These are phyloP conservation scores for Annulohypoxylon bovei DNA, from an alignment of 495 filamentous ascomycete genomes.

Conservation along the genomic window DNA sequence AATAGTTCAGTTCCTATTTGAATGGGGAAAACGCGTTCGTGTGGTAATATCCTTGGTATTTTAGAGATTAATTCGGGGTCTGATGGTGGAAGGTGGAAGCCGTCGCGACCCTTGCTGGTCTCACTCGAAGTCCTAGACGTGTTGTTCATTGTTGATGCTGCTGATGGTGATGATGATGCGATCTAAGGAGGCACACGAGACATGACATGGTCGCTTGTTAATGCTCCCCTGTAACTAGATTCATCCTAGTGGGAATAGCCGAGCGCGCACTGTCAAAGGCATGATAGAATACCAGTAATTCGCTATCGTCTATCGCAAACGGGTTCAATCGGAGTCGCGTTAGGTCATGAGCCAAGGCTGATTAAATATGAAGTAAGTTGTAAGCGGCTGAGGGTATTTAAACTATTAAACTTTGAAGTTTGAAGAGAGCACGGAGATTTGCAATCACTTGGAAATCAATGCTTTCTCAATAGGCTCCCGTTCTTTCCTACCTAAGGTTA, in stretches of 20 bases:
- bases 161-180: conserved; percentile 17
- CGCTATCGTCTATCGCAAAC: not conserved
- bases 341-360: not conserved
- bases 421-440: conserved; percentile 34
- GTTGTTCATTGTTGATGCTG: conserved; percentile 36
- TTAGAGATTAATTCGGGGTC: conserved; percentile 49
- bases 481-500: conserved; percentile 15
- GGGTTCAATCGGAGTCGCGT: not conserved
- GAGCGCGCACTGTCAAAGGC: conserved; percentile 17
- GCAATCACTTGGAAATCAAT: conserved; percentile 42
- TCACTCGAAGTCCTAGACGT: conserved; percentile 43
- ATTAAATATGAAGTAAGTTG: not conserved
- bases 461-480: not conserved
- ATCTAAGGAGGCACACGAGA: conserved; percentile 26
- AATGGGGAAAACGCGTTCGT: conserved; percentile 84
- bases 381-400: conserved; percentile 33
- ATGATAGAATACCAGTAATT: conserved; percentile 7
- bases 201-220: conserved; percentile 17
- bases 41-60: conserved; percentile 68
- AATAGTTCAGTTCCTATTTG: conserved; percentile 94
- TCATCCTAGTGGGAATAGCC: conserved; percentile 39
- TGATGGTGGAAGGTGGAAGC: conserved; percentile 42
- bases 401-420: conserved; percentile 16
- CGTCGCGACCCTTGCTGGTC: conserved; percentile 41
- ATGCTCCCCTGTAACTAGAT: not conserved